Percentiles rank a stretch among this genome's conserved stretches.
phyloP scores from a whole-genome alignment of 352 stramenopile species.

The Paralagenidium karlingii region DNA sequence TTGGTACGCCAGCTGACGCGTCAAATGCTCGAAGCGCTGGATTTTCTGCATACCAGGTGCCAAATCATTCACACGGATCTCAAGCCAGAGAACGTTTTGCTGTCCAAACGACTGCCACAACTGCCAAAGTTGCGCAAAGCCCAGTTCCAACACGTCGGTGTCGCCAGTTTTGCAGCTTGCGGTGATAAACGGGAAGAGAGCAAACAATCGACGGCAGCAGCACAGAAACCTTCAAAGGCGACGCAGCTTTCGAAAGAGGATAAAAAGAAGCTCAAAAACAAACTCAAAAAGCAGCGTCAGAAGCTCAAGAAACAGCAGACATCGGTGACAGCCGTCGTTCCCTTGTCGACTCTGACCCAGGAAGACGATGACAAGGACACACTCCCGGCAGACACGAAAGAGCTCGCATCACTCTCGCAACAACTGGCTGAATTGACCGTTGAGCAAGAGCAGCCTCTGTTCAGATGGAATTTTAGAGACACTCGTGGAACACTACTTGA shows the following conservation, averaged over 20 bases:
- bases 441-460: too few species aligned
- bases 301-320: conserved; percentile 69
- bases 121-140: conserved; percentile 50
- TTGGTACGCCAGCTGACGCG: conserved; percentile 91
- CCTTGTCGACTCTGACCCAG: too few species aligned
- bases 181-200: background rate
- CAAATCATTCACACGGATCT: conserved; percentile 99
- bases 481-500: too few species aligned
- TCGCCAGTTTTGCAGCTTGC: background rate
- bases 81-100: conserved; percentile 98
- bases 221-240: conserved; percentile 3
- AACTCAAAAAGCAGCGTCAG: conserved; percentile 90
- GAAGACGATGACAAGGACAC: conserved; percentile 6
- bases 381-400: background rate
- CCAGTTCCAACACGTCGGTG: conserved; percentile 23
- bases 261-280: conserved; percentile 90
- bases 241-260: conserved; percentile 68
- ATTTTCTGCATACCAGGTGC: conserved; percentile 96
- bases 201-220: conserved; percentile 26
- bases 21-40: conserved; percentile 93
- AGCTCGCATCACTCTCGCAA: conserved; percentile 5
- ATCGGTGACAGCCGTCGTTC: too few species aligned
- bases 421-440: background rate
- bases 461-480: too few species aligned
- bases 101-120: conserved; percentile 70